Percentiles rank a stretch among this genome's conserved stretches.
These are phyloP conservation scores for Alopecurus myosuroides DNA, from an alignment of 176 grass and related monocot genomes.

Conservation along the genomic window DNA sequence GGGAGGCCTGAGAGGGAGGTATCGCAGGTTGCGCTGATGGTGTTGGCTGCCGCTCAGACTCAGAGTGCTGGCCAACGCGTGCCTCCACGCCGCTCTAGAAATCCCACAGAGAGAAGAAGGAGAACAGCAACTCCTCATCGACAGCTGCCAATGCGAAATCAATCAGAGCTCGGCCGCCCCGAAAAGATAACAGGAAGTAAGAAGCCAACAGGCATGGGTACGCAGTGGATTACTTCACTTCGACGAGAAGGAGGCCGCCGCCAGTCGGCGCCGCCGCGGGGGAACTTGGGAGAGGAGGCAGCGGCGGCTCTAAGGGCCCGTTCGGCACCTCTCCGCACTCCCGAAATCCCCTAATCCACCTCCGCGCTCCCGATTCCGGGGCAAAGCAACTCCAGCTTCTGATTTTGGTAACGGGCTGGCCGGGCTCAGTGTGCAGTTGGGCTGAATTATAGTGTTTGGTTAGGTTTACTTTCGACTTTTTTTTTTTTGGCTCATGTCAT, in stretches of 20 bases:
- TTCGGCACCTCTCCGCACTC: too few species aligned
- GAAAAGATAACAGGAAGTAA: not conserved
- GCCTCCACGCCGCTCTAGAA: slow-evolving; percentile 35
- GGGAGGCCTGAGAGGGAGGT: slow-evolving; percentile 9
- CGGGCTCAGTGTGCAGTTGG: too few species aligned
- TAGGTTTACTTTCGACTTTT: too few species aligned
- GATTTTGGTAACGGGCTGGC: too few species aligned
- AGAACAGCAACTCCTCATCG: slow-evolving; percentile 29
- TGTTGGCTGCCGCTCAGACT: not conserved
- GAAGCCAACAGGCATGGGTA: not conserved
- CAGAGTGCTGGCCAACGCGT: not conserved
- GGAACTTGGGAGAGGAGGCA: not conserved
- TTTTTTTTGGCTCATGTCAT: too few species aligned
- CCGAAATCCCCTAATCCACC: too few species aligned
- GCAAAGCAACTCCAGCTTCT: too few species aligned
- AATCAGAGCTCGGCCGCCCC: not conserved
- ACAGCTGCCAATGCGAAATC: not conserved
- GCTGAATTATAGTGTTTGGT: too few species aligned
- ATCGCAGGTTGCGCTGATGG: not conserved
- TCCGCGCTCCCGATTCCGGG: too few species aligned
- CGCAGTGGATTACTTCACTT: not conserved
- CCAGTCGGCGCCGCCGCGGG: not conserved
- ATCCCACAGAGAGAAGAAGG: slow-evolving; percentile 21
- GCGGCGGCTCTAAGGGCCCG: not conserved
- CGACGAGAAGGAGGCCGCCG: not conserved